Evolutionary conservation across 768 basidiomycete genomes (phyloP).

Genomic region (Asterophora lycoperdoides): DNA sequence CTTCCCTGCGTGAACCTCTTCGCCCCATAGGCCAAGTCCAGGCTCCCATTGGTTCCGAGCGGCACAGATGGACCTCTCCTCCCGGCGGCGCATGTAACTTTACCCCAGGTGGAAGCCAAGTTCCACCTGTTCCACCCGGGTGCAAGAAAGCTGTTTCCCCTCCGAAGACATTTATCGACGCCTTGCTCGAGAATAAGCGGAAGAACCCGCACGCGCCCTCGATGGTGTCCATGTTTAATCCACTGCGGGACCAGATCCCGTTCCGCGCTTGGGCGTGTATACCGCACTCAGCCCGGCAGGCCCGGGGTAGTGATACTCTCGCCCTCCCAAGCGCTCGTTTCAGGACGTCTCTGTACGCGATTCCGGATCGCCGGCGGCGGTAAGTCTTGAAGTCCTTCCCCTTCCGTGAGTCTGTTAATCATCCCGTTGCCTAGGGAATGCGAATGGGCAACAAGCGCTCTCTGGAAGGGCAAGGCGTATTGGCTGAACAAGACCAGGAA

Average conservation of each 20-base stretch:
- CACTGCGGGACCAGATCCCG: conserved; percentile 18
- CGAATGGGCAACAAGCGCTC: conserved; percentile 7
- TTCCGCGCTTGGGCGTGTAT: conserved; percentile 17
- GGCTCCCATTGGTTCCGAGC: conserved; percentile 8
- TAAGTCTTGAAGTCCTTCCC: conserved; percentile 3
- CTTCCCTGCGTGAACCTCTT: conserved; percentile 1
- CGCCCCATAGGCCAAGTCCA: conserved; percentile 2
- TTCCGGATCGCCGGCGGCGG: conserved; percentile 9
- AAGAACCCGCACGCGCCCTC: conserved; percentile 20
- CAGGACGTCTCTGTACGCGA: conserved; percentile 11
- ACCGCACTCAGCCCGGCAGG: conserved; percentile 2
- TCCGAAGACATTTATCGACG: conserved; percentile 8
- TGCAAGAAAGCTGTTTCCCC: conserved; percentile 1
- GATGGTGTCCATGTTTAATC: conserved; percentile 22
- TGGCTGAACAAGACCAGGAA: conserved; percentile 9
- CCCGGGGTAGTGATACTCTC: background rate
- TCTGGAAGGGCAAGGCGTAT: conserved; percentile 5
- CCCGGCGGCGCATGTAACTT: background rate
- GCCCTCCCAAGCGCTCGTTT: conserved; percentile 16
- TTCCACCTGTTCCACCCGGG: conserved; percentile 4
- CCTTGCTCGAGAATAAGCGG: conserved; percentile 15
- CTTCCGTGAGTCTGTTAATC: background rate
- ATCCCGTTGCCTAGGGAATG: conserved; percentile 9
- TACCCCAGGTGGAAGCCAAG: background rate
- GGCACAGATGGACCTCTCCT: background rate